Base-by-base conservation (phyloP, 164 flowering plant genomes). In the Chimonanthus salicifolius region DNA sequence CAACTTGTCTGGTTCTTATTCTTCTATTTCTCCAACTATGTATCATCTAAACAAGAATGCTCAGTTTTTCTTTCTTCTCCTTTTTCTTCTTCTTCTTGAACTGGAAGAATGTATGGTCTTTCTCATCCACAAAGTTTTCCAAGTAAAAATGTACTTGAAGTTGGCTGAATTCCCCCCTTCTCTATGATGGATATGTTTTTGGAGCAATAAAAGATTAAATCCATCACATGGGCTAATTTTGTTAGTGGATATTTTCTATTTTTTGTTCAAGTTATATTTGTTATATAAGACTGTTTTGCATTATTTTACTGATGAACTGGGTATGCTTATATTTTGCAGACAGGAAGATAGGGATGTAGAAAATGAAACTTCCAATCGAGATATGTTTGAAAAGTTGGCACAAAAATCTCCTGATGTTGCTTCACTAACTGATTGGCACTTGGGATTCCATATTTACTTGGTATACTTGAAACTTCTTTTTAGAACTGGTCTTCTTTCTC, bases 371-470 rank as follows among this genome's bases (percentile, higher is more conserved):
- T 73, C 87, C 66, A 75, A 77, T 71, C 49, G 82, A 73, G 89
- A 88, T 65, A 66, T 79, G 64, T 72, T 84, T 71, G 88, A 78
- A 67, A 91, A 86, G 80, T 71, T 85, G 73, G 81, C 83, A 6
- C 83, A 80, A 74, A 79, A 88, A 80, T 88, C 94, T 62, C 85
- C 82, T 50, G 85, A 88, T 69, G 94, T 89, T 80, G 79, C 83
- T 64, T 88, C 98, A 70, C 72, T 90, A 74, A 83, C 86, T 45
- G 99, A 90, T 80, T 96, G 99, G 99, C 94, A 90, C 81, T 73
- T 81, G 77, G 97, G 98, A 43, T 96, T 93, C 82, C 94, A 94
- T 82, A 84, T 94, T 62, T 87, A 78, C 75, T 83, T 93, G 99
- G 99, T 92, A 90, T n/a, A 33, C 67, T 75, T 43, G 69, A 49